Base-by-base conservation (phyloP, 2,329 filamentous ascomycete genomes). In the Pseudogymnoascus sp. region DNA sequence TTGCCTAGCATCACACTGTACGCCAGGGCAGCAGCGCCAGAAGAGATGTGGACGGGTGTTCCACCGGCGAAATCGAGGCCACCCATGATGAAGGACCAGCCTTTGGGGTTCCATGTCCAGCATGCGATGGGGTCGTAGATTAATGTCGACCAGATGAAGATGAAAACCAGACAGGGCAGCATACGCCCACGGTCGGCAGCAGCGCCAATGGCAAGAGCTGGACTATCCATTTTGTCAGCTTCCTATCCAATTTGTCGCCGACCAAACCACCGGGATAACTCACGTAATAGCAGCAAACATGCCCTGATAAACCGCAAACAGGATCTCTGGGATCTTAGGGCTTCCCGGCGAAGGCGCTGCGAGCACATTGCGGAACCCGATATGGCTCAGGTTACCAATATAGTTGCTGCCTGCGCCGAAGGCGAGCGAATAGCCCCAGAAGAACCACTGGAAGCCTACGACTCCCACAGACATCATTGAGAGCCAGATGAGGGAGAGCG, bases 91-190 rank as follows among this genome's bases (percentile, higher is more conserved):
- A 63, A 66, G 15, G 63, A 85, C 92, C 92, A 96, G 21, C 92
- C 92, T 33, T 79, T 78, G 0, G 88, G 75, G 73, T 96, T 96
- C 92, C 92, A 96, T 7, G 90, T 95, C 92, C 92, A 96, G 81
- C 91, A 96, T 52, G 92, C 92, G 72, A 96, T 92, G 1, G 91
- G 89, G 69, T 96, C 91, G 75, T 96, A 96, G 72, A 96, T 88
- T 63, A 96, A 72, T 4, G 92, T 96, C 1, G 88, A 82, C 92
- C 92, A 96, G 73, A 96, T 78, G 71, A 96, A 93, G 87, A 95
- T 94, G 80, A 96, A 96, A 70, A 96, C 80, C 67, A 96, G 84
- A 73, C 88, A 92, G 10, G 92, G 91, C 5, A 94, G 84, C 86
- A 95, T 92, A 64, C 91, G 86, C 64, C 92, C 92, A 67, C 92